phyloP scores from a whole-genome alignment of 805 yeast genomes.

The Cyberlindnera mississippiensis region DNA sequence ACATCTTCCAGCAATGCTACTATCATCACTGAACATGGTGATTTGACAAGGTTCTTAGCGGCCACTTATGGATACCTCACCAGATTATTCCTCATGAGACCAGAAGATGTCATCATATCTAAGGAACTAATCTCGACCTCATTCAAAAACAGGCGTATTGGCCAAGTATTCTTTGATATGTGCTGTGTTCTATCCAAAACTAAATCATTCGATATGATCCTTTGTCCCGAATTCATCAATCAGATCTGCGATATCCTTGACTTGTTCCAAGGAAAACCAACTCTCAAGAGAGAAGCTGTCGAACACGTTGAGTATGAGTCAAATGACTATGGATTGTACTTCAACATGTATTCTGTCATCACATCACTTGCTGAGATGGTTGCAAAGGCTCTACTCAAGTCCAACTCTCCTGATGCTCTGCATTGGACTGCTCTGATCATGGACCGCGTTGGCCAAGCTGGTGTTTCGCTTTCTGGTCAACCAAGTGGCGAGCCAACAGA shows the following conservation, averaged over 20 bases:
- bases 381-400: slow-evolving; percentile 38
- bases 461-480: background rate
- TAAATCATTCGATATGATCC: slow-evolving; percentile 45
- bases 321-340: slow-evolving; percentile 50
- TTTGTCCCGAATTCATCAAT: slow-evolving; percentile 42
- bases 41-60: slow-evolving; percentile 56
- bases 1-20: slow-evolving; percentile 74
- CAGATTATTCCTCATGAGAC: slow-evolving; percentile 43
- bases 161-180: slow-evolving; percentile 74
- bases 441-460: slow-evolving; percentile 8
- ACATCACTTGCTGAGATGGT: slow-evolving; percentile 56
- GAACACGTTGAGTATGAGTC: slow-evolving; percentile 90
- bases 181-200: slow-evolving; percentile 75
- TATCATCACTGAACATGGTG: slow-evolving; percentile 58
- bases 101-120: slow-evolving; percentile 36
- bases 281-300: slow-evolving; percentile 65
- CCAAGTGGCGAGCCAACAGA: slow-evolving; percentile 8
- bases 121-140: slow-evolving; percentile 29
- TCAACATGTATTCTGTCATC: slow-evolving; percentile 50
- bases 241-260: slow-evolving; percentile 63
- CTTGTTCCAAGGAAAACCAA: slow-evolving; percentile 75
- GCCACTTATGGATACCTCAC: slow-evolving; percentile 62
- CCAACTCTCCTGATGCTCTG: background rate
- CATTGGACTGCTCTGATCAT: slow-evolving; percentile 10
- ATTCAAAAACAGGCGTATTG: slow-evolving; percentile 64